These are phyloP conservation scores for Oehlia diaphana DNA, from an alignment of 192 early-diverging fungal species.

Conservation along the genomic window DNA sequence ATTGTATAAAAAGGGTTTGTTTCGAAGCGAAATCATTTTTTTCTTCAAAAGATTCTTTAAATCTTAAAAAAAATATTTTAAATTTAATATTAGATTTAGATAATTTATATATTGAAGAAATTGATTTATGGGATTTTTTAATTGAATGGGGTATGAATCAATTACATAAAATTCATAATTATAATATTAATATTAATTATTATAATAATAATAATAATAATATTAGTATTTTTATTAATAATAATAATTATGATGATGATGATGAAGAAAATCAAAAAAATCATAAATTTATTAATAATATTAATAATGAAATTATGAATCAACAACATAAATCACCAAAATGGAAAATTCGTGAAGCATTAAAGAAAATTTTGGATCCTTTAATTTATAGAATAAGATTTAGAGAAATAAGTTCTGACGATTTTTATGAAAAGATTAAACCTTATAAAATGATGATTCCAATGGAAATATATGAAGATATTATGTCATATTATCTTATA, in stretches of 20 bases:
- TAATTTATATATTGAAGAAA: constrained; percentile 6
- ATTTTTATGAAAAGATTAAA: constrained; percentile 1
- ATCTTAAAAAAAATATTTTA: neutral
- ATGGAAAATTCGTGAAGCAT: neutral
- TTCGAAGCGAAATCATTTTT: neutral
- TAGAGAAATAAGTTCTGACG: neutral
- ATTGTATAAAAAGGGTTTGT: neutral
- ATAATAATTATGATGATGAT: too few relatives aligned
- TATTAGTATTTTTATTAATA: too few relatives aligned
- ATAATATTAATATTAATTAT: too few relatives aligned
- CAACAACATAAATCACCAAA: too few relatives aligned
- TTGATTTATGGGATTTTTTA: neutral
- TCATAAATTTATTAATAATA: too few relatives aligned
- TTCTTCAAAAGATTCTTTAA: neutral
- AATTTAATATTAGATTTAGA: neutral
- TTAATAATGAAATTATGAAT: too few relatives aligned
- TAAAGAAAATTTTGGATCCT: neutral
- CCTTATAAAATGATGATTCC: neutral
- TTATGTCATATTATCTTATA: neutral
- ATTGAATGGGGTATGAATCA: constrained; percentile 3
- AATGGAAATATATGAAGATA: neutral
- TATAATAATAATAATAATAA: too few relatives aligned
- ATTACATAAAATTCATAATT: neutral
- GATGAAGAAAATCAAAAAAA: too few relatives aligned
- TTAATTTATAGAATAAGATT: neutral